Percentiles rank a stretch among this genome's conserved stretches.
phyloP scores from a whole-genome alignment of 164 flowering plant species.

The Tetrastigma voinierianum region DNA sequence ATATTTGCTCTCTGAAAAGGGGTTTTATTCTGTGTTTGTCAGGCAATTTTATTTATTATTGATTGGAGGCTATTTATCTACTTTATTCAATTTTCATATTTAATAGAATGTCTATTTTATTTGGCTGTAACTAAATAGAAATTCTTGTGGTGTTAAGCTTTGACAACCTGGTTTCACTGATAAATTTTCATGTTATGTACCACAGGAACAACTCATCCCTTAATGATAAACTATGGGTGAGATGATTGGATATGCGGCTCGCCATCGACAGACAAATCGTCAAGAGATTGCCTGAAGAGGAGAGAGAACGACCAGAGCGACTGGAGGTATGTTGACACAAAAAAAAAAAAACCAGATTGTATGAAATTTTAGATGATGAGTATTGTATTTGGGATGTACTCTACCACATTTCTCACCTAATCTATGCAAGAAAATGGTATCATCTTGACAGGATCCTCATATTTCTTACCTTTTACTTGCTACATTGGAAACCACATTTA shows the following conservation, averaged over 20 bases:
- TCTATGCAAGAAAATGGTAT: too few species aligned
- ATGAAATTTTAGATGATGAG: too few species aligned
- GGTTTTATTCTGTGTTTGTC: background rate
- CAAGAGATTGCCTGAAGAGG: constrained; percentile 95
- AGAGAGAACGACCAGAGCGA: constrained; percentile 72
- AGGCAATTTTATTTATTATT: background rate
- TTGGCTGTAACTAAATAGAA: background rate
- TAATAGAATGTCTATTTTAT: background rate
- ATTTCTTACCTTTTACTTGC: too few species aligned
- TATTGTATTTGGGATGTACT: too few species aligned
- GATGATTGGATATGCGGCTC: constrained; percentile 88
- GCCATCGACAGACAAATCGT: constrained; percentile 87
- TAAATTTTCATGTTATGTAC: constrained; percentile 4
- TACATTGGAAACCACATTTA: too few species aligned
- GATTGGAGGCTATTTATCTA: background rate
- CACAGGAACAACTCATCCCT: constrained; percentile 68
- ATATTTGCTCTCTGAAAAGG: background rate
- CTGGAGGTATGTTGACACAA: constrained; percentile 93
- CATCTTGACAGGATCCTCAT: too few species aligned
- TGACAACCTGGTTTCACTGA: too few species aligned
- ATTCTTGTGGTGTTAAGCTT: too few species aligned
- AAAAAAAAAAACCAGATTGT: too few species aligned
- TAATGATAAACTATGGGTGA: constrained; percentile 63
- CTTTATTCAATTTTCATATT: too few species aligned
- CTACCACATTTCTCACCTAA: too few species aligned